phyloP scores from a whole-genome alignment of 129 eudicot genomes.

The Silybum marianum region DNA sequence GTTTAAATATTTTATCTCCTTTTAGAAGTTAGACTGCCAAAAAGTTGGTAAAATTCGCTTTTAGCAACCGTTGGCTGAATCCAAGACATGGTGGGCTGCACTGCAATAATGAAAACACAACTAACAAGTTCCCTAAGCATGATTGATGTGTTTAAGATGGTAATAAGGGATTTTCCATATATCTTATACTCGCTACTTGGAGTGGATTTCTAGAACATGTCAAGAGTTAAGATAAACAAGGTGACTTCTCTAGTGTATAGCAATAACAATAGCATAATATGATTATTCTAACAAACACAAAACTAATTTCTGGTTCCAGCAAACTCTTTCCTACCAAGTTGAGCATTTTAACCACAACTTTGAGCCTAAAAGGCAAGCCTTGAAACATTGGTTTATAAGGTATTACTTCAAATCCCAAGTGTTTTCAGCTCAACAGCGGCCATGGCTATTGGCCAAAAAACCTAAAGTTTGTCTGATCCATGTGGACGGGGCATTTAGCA shows the following conservation, averaged over 20 bases:
- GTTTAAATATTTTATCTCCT: background rate
- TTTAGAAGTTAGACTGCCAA: background rate
- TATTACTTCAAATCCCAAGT: background rate
- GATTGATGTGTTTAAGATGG: background rate
- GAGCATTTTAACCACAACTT: background rate
- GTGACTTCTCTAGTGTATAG: background rate
- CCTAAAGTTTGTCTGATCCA: background rate
- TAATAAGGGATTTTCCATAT: conserved; percentile 5
- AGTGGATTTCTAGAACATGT: conserved; percentile 4
- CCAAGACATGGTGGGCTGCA: background rate
- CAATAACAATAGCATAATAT: background rate
- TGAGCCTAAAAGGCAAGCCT: background rate
- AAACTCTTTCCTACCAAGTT: conserved; percentile 12
- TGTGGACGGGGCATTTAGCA: background rate
- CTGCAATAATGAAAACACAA: conserved; percentile 16
- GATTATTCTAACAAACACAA: conserved; percentile 7
- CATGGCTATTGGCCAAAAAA: background rate
- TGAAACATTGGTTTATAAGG: background rate
- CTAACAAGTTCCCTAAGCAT: conserved; percentile 8
- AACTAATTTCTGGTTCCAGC: background rate
- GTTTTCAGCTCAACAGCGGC: background rate
- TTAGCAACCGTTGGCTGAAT: background rate
- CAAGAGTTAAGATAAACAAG: conserved; percentile 12
- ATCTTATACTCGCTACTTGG: background rate
- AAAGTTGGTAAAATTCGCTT: background rate